Base-by-base conservation (phyloP, 1,284 basidiomycete genomes). In the Schizophyllum amplum region DNA sequence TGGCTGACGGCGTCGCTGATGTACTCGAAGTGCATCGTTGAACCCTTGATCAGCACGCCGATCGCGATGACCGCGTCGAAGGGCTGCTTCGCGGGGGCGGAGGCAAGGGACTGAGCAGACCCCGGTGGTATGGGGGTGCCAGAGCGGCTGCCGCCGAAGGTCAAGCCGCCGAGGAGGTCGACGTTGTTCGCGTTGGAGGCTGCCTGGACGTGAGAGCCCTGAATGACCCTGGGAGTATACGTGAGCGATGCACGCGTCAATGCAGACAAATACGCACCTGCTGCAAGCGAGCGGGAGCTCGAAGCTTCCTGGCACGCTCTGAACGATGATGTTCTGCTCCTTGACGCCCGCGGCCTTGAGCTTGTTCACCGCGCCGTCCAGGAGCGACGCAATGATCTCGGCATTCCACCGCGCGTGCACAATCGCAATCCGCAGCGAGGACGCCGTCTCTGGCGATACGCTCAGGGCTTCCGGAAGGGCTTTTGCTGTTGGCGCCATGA, bases 11-110 rank as follows among this genome's bases (percentile, higher is more conserved):
- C 83, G 65, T 98, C 94, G 69, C 85, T 92, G 71, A 99, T 99
- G 78, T 99, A 99, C 72, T 98, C 94, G 70, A 97, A 98, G 75
- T 98, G 94, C 92, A 96, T 96, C 15, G 94, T 97, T 3, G 84
- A 81, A 57, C 94, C 96, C 73, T 99, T 99, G 81, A 99, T 98
- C 68, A 99, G 86, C 51, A 95, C 93, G 9, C 96, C 96, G 66
- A 99, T 94, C 47, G 94, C 92, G 68, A 99, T 96, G 62, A 98
- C 86, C 11, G 94, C 97, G 72, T 96, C 90, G 64, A 98, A 95
- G 0, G 92, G 86, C 57, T 82, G 79, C 53, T 78, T 82, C 9
- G 83, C 78, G 66, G 5, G 47, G 6, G 47, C 25, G 15, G 51
- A 27, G 4, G 55, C 20, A 2, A 49, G 17, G 23, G 54, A 55